Conservation (phyloP, 345 rosid species). For the Linum usitatissimum region DNA sequence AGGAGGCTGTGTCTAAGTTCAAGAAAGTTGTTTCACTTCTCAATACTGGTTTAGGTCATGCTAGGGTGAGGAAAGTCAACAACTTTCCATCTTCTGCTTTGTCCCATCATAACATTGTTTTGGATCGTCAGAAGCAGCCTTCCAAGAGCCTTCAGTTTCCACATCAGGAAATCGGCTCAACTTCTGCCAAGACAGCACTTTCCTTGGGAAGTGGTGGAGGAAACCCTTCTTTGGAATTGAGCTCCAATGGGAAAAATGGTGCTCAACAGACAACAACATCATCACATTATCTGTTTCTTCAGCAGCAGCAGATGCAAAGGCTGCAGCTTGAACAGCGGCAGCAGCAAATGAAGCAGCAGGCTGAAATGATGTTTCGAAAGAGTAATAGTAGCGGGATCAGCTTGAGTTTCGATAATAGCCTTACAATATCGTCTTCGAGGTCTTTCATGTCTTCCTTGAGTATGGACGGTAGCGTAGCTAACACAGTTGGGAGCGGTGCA, state of each 20-base stretch:
- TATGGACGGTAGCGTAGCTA: conserved; percentile 49
- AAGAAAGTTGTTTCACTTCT: conserved; percentile 73
- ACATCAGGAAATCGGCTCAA: conserved; percentile 43
- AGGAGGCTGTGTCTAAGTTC: conserved; percentile 80
- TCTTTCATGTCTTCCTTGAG: conserved; percentile 73
- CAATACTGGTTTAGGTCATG: conserved; percentile 70
- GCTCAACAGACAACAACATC: conserved; percentile 24
- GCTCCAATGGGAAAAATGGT: conserved; percentile 22
- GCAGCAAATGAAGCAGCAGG: conserved; percentile 36
- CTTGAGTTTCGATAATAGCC: conserved; percentile 48
- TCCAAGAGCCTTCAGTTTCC: conserved; percentile 33
- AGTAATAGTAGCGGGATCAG: conserved; percentile 41
- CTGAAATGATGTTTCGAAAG: conserved; percentile 32
- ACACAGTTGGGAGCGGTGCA: conserved; percentile 36
- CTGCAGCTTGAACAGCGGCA: conserved; percentile 30
- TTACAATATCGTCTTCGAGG: conserved; percentile 46
- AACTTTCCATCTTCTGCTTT: conserved; percentile 31
- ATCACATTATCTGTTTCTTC: conserved; percentile 34
- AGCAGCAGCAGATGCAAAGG: conserved; percentile 39
- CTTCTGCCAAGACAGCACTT: conserved; percentile 33
- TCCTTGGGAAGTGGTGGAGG: conserved; percentile 30
- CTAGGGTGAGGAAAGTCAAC: conserved; percentile 79
- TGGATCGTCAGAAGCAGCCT: conserved; percentile 37
- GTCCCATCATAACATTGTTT: conserved; percentile 35
- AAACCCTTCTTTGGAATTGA: conserved; percentile 34